A percentile compares a stretch with the other conserved stretches of the same genome.
These are phyloP conservation scores for Monosporozyma unispora DNA, from an alignment of 805 yeast genomes.

Conservation along the genomic window DNA sequence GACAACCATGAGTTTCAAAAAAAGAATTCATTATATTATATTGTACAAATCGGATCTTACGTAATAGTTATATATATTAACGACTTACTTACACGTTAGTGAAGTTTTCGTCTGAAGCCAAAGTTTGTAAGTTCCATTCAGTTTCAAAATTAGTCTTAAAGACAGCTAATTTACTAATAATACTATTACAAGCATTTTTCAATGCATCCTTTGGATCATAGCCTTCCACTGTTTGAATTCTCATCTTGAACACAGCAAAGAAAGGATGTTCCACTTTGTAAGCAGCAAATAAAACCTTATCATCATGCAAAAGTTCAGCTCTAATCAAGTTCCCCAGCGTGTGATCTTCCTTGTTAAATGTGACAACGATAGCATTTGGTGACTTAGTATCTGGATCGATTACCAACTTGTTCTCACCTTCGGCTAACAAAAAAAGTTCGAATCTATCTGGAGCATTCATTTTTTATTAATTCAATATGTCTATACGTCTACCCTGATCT, in stretches of 20 bases:
- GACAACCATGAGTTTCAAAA: not conserved
- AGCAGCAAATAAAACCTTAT: conserved; percentile 89
- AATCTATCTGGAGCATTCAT: conserved; percentile 99
- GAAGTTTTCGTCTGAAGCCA: conserved; percentile 41
- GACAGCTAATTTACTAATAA: conserved; percentile 69
- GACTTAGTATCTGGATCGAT: conserved; percentile 91
- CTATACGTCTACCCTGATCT: too few relatives aligned
- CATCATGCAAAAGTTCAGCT: conserved; percentile 77
- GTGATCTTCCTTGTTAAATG: conserved; percentile 95
- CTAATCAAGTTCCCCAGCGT: conserved; percentile 87
- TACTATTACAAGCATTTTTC: conserved; percentile 76
- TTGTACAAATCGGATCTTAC: not conserved
- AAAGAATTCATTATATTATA: not conserved
- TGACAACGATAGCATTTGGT: conserved; percentile 87
- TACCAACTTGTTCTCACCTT: conserved; percentile 88
- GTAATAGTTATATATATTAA: not conserved
- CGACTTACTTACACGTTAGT: conserved; percentile 5
- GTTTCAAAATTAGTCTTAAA: conserved; percentile 72
- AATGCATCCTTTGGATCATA: conserved; percentile 86
- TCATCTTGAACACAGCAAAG: conserved; percentile 87
- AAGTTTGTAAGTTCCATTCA: conserved; percentile 87
- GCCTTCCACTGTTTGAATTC: conserved; percentile 94
- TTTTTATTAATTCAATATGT: not conserved
- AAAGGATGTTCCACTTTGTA: conserved; percentile 97
- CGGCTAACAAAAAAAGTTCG: conserved; percentile 93